Evolutionary conservation across 2,329 filamentous ascomycete species (phyloP), one percentile per base, ranked within the genome.

Genomic region (Xylariaceae sp.): DNA sequence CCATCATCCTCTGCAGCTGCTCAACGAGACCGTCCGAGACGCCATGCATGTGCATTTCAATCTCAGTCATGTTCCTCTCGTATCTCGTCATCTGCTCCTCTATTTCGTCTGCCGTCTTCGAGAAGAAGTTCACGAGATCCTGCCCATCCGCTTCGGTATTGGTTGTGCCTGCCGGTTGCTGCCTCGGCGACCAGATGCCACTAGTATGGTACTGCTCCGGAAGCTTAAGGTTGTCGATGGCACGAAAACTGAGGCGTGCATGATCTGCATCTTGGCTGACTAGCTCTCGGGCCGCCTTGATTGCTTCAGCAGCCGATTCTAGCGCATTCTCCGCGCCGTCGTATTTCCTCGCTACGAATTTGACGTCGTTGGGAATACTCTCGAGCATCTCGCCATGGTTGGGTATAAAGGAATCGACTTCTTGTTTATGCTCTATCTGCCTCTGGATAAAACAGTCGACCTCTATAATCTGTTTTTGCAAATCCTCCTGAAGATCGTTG

Each of bases 401-500:
- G 1, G 82, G 81, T 74, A 85, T 79, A 69, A 86, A 87, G 18
- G 85, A 84, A 60, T 90, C 87, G 54, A 93, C 87, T 64, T 96
- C 85, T 64, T 89, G 85, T 69, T 90, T 88, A 73, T 89, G 88
- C 56, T 83, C 81, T 67, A 96, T 92, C 70, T 95, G 91, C 51
- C 83, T 81, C 66, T 91, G 85, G 65, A 99, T 93, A 62, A 88
- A 85, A 55, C 84, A 83, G 73, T 99, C 93, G 61, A 96, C 85
- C 9, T 81, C 76, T 60, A 90, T 85, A 59, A 99, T 89, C 63
- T 91, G 78, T 60, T 86, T 84, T 69, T 96, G 91, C 16, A 96
- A 79, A 26, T 90, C 86, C 63, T 93, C 89, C 57, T 90, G 86
- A 23, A 96, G 87, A 73, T 96, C 93, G 70, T 92, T 91, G 78